These are phyloP conservation scores for Primulina tabacum DNA, from an alignment of 257 asterid genomes.

Conservation along the genomic window DNA sequence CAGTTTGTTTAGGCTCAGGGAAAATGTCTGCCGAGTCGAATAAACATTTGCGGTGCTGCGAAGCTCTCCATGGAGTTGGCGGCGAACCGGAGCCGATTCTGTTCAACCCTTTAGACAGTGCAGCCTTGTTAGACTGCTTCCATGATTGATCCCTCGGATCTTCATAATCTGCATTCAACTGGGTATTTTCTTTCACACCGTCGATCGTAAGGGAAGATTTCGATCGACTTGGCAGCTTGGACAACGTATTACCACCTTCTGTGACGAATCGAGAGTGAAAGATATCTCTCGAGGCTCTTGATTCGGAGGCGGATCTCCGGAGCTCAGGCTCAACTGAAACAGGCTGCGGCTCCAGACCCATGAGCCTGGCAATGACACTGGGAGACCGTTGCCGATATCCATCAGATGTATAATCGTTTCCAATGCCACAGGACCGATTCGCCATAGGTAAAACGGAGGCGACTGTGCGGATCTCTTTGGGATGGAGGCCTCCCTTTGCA, in stretches of 20 bases:
- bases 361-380: slow-evolving; percentile 80
- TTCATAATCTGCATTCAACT: slow-evolving; percentile 19
- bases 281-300: slow-evolving; percentile 72
- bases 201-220: not conserved
- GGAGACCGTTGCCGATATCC: slow-evolving; percentile 52
- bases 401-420: slow-evolving; percentile 31
- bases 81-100: too few species aligned
- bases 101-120: not conserved
- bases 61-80: not conserved
- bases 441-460: slow-evolving; percentile 31
- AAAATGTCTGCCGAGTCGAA: slow-evolving; percentile 75
- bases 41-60: slow-evolving; percentile 55
- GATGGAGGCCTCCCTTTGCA: slow-evolving; percentile 80
- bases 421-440: slow-evolving; percentile 13
- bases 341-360: slow-evolving; percentile 80
- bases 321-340: slow-evolving; percentile 53
- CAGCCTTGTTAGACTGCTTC: slow-evolving; percentile 27
- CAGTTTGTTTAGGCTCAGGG: slow-evolving; percentile 67
- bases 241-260: slow-evolving; percentile 25
- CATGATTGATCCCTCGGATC: slow-evolving; percentile 35
- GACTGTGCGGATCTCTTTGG: slow-evolving; percentile 61
- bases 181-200: slow-evolving; percentile 22
- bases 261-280: slow-evolving; percentile 49
- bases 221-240: not conserved
- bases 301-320: slow-evolving; percentile 89